Percentiles rank a stretch among this genome's conserved stretches.
Evolutionary conservation across 306 rosid species (phyloP).

Genomic region (Fragaria nilgerrensis): DNA sequence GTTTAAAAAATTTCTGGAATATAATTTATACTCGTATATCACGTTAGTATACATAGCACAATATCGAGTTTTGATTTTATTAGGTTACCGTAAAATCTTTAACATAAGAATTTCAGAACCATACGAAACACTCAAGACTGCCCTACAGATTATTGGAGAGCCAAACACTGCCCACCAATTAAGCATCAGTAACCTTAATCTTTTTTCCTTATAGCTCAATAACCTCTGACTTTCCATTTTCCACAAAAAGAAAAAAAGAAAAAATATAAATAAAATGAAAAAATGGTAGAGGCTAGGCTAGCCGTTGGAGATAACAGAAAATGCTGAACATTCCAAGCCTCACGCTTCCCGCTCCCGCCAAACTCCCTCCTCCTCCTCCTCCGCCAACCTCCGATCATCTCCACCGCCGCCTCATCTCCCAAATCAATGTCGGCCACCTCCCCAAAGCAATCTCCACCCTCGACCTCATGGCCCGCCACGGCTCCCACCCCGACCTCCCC

Average conservation of each 20-base stretch:
- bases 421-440: slow-evolving; percentile 17
- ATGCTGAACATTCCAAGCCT: neutral
- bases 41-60: too few species aligned
- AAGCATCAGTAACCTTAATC: neutral
- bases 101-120: too few species aligned
- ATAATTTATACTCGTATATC: too few species aligned
- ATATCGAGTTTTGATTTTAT: too few species aligned
- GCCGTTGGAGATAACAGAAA: slow-evolving; percentile 8
- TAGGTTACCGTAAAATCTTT: too few species aligned
- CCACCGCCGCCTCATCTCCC: slow-evolving; percentile 9
- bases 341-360: slow-evolving; percentile 15
- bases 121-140: too few species aligned
- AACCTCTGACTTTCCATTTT: neutral
- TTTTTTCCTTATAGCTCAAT: neutral
- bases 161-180: neutral
- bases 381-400: neutral
- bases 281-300: neutral
- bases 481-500: slow-evolving; percentile 16
- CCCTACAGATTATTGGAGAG: too few species aligned
- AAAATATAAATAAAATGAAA: neutral
- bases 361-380: neutral
- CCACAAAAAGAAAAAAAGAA: neutral
- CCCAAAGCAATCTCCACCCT: slow-evolving; percentile 26
- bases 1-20: rapidly evolving
- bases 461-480: slow-evolving; percentile 11